phyloP scores from a whole-genome alignment of 192 early-diverging fungal species.

The Coemansia erecta region DNA sequence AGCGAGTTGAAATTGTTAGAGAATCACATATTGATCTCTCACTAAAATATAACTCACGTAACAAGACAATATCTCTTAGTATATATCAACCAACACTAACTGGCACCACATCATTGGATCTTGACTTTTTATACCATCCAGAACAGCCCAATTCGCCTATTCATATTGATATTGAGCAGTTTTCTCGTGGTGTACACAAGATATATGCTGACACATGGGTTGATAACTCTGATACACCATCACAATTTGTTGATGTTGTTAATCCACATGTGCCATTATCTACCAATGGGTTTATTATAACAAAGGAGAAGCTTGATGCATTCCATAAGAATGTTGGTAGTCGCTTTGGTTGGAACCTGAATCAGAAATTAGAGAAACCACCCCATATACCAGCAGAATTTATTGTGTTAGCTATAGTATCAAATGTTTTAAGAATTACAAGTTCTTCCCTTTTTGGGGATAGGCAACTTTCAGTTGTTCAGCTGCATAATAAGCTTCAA shows the following conservation, averaged over 20 bases:
- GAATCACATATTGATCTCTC: no score
- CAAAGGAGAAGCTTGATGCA: conserved; percentile 55
- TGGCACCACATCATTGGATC: neutral
- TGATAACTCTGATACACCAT: conserved; percentile 8
- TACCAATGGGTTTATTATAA: conserved; percentile 9
- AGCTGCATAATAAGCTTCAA: conserved; percentile 80
- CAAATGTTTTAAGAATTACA: conserved; percentile 74
- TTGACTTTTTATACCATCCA: conserved; percentile 12
- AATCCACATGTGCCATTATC: neutral
- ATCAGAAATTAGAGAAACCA: conserved; percentile 51
- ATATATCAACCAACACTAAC: conserved; percentile 5
- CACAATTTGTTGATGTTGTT: conserved; percentile 9
- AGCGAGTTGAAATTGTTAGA: no score
- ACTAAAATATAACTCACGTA: no score
- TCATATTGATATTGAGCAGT: neutral
- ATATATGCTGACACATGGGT: conserved; percentile 12
- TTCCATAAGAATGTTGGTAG: conserved; percentile 69
- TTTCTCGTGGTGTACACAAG: neutral
- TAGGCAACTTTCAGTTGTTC: conserved; percentile 81
- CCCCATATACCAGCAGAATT: conserved; percentile 84
- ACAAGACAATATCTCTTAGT: neutral
- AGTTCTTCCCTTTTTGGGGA: conserved; percentile 81
- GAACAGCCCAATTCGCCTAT: conserved; percentile 14
- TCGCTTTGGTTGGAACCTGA: conserved; percentile 52
- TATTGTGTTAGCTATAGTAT: conserved; percentile 76